Evolutionary conservation across 305 asterid genomes (phyloP).

Genomic region (Stenogyne calaminthoides): DNA sequence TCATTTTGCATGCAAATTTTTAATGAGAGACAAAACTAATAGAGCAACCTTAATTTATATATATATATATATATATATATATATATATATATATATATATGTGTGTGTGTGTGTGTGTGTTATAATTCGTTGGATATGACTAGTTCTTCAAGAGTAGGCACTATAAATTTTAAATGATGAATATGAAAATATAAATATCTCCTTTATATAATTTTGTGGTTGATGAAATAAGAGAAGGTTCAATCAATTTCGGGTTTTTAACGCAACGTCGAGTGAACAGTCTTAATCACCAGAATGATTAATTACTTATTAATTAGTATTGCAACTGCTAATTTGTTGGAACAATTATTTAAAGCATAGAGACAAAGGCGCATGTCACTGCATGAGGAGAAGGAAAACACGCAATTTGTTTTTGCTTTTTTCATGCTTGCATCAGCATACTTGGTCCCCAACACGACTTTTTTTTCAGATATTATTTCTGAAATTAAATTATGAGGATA

Average conservation of each 20-base stretch:
- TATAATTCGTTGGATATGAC: too few species aligned
- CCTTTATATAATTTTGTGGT: too few species aligned
- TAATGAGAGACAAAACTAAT: too few species aligned
- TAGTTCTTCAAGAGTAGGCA: too few species aligned
- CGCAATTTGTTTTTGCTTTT: slow-evolving; percentile 1
- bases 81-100: too few species aligned
- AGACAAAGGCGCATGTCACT: slow-evolving; percentile 27
- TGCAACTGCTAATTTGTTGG: slow-evolving; percentile 25
- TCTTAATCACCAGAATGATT: slow-evolving; percentile 1
- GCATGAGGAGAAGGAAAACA: slow-evolving; percentile 11
- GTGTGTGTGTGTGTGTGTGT: too few species aligned
- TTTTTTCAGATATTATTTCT: not conserved
- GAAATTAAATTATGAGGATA: not conserved
- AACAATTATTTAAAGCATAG: slow-evolving; percentile 26
- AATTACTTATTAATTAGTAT: not conserved
- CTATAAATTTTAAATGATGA: too few species aligned
- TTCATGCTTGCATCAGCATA: not conserved
- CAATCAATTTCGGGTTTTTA: not conserved
- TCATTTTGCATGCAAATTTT: too few species aligned
- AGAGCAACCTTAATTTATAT: too few species aligned
- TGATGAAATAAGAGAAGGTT: too few species aligned
- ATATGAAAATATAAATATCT: too few species aligned
- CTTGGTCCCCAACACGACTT: slow-evolving; percentile 14
- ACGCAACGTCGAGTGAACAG: slow-evolving; percentile 4
- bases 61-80: too few species aligned